Evolutionary conservation across 2,329 filamentous ascomycete genomes (phyloP).

Genomic region (Trichoderma endophyticum): DNA sequence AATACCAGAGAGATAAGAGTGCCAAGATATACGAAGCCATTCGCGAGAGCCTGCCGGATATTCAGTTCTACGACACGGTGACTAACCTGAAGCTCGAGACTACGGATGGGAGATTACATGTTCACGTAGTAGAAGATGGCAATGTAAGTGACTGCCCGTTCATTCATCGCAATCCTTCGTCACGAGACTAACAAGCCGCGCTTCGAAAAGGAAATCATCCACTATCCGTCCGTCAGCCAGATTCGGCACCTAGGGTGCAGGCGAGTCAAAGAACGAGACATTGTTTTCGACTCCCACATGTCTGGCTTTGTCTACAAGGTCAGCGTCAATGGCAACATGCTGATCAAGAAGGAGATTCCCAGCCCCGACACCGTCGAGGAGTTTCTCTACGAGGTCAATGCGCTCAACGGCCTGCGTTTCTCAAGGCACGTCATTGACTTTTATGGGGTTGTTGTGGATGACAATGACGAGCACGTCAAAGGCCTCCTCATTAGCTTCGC

Average conservation of each 20-base stretch:
- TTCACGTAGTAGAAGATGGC: slow-evolving; percentile 95
- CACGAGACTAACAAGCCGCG: not conserved
- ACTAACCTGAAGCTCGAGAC: slow-evolving; percentile 95
- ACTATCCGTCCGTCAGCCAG: slow-evolving; percentile 70
- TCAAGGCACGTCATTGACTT: slow-evolving; percentile 80
- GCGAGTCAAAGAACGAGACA: slow-evolving; percentile 66
- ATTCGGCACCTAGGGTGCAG: slow-evolving; percentile 69
- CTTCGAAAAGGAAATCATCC: slow-evolving; percentile 70
- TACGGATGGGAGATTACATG: slow-evolving; percentile 79
- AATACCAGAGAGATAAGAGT: slow-evolving; percentile 88
- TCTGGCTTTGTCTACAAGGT: slow-evolving; percentile 98
- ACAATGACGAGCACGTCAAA: slow-evolving; percentile 79
- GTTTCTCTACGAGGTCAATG: slow-evolving; percentile 96
- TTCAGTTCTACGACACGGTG: slow-evolving; percentile 93
- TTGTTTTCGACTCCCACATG: slow-evolving; percentile 86
- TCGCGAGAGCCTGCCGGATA: slow-evolving; percentile 84
- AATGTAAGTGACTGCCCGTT: slow-evolving; percentile 53
- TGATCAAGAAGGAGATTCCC: slow-evolving; percentile 98
- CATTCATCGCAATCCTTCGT: not conserved
- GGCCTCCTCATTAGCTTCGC: slow-evolving; percentile 88
- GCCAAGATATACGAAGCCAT: slow-evolving; percentile 92
- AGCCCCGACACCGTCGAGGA: slow-evolving; percentile 94
- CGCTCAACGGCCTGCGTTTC: slow-evolving; percentile 71
- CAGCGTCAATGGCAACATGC: slow-evolving; percentile 59
- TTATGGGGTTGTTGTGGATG: slow-evolving; percentile 83